Percentiles rank a stretch among this genome's conserved stretches.
phyloP scores from a whole-genome alignment of 129 eudicot species.

The Pittosporum tobira region DNA sequence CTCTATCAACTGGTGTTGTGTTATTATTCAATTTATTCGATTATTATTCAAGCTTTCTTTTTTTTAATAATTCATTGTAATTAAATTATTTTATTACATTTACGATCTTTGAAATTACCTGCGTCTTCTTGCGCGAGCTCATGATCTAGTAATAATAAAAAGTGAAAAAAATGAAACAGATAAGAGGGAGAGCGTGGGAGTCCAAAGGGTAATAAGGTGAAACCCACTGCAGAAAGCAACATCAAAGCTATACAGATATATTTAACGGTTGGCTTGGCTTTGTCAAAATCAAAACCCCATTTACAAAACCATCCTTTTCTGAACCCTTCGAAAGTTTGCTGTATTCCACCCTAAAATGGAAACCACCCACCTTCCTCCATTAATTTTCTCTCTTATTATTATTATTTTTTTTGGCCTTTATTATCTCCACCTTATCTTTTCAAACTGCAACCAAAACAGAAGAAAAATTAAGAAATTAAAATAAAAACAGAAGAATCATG shows the following conservation, averaged over 20 bases:
- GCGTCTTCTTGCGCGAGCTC: no score
- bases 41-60: no score
- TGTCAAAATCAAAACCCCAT: constrained; percentile 31
- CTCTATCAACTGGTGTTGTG: no score
- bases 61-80: no score
- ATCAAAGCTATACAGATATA: background rate
- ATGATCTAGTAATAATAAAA: no score
- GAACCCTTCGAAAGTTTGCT: constrained; percentile 21
- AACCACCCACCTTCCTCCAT: background rate
- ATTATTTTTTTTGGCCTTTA: background rate
- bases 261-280: constrained; percentile 24
- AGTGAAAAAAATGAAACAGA: no score
- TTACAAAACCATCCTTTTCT: constrained; percentile 17
- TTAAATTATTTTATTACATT: no score
- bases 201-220: constrained; percentile 18
- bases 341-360: constrained; percentile 31
- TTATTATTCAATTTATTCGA: no score
- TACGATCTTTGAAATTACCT: no score
- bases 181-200: background rate
- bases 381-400: constrained; percentile 1
- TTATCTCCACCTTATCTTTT: background rate
- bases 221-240: constrained; percentile 6
- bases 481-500: constrained; percentile 12
- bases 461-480: background rate
- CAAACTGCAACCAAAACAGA: background rate